These are phyloP conservation scores for Podosphaera fusca DNA, from an alignment of 2,329 filamentous ascomycete species.

Conservation along the genomic window DNA sequence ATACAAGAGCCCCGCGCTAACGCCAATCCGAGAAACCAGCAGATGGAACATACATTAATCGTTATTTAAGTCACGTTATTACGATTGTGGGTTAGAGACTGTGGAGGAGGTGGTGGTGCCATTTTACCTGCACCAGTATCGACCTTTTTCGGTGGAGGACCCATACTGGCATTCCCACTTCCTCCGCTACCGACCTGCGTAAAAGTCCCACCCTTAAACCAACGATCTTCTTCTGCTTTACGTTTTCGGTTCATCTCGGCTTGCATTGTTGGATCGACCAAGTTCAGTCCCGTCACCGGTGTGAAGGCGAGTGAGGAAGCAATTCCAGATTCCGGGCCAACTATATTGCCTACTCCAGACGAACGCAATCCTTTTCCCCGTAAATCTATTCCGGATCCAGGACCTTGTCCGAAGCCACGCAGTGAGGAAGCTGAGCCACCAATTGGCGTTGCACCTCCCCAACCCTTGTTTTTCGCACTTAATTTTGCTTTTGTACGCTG, in stretches of 20 bases:
- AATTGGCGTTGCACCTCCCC: slow-evolving; percentile 44
- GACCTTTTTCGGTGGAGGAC: slow-evolving; percentile 48
- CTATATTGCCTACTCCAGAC: slow-evolving; percentile 54
- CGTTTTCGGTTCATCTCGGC: slow-evolving; percentile 74
- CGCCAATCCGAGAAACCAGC: too few species aligned
- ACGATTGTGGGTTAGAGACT: too few species aligned
- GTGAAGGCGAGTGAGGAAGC: slow-evolving; percentile 81
- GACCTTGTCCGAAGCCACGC: slow-evolving; percentile 47
- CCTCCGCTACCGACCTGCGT: slow-evolving; percentile 49
- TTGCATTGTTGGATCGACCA: slow-evolving; percentile 80
- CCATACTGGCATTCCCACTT: slow-evolving; percentile 30
- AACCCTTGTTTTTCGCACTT: slow-evolving; percentile 85
- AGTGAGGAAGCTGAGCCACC: slow-evolving; percentile 58
- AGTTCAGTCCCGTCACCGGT: slow-evolving; percentile 78
- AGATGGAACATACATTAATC: too few species aligned
- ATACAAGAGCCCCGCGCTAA: too few species aligned
- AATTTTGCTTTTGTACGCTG: slow-evolving; percentile 82
- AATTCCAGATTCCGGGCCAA: slow-evolving; percentile 44
- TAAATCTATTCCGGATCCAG: slow-evolving; percentile 40
- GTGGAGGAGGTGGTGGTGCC: slow-evolving; percentile 14
- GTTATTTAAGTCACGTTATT: too few species aligned
- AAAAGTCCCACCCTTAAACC: slow-evolving; percentile 95
- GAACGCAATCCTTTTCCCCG: slow-evolving; percentile 51
- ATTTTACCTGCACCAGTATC: slow-evolving; percentile 36
- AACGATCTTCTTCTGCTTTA: slow-evolving; percentile 83